Conservation (phyloP, 1,139 yeast genomes). For the Zygoascus sp. region DNA sequence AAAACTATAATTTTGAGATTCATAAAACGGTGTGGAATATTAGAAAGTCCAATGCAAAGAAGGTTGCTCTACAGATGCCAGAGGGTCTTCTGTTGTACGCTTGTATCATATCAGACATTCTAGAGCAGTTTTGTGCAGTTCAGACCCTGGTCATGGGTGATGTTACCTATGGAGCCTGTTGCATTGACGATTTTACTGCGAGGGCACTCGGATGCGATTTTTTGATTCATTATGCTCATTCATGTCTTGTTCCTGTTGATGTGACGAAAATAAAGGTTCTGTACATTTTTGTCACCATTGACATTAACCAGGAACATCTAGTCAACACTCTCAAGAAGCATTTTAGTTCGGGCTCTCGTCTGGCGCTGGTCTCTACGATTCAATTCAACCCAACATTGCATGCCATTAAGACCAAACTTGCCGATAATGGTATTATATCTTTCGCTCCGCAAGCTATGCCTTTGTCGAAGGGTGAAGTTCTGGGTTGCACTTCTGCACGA, state of each 20-base stretch:
- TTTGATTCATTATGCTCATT: constrained; percentile 94
- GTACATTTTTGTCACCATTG: constrained; percentile 92
- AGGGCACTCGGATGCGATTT: constrained; percentile 89
- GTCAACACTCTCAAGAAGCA: constrained; percentile 70
- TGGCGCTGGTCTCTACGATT: constrained; percentile 89
- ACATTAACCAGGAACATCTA: constrained; percentile 78
- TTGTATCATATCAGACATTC: constrained; percentile 77
- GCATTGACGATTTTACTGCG: constrained; percentile 96
- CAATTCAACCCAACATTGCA: constrained; percentile 96
- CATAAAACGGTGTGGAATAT: constrained; percentile 96
- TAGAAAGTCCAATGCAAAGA: constrained; percentile 60
- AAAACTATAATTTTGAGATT: constrained; percentile 90
- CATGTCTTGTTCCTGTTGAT: constrained; percentile 94
- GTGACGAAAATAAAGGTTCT: constrained; percentile 83
- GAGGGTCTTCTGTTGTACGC: constrained; percentile 91
- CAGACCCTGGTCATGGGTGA: constrained; percentile 97
- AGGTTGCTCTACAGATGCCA: constrained; percentile 95
- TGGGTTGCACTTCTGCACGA: constrained; percentile 93
- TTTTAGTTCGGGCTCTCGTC: constrained; percentile 55
- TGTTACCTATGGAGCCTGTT: constrained; percentile 97
- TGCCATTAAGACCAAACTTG: constrained; percentile 56
- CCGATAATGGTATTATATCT: constrained; percentile 37
- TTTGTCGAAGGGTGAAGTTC: constrained; percentile 88
- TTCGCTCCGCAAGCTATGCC: constrained; percentile 92
- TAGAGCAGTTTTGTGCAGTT: constrained; percentile 84